Conservation (phyloP, 1,284 basidiomycete genomes). For the Leccinum pachyderme region DNA sequence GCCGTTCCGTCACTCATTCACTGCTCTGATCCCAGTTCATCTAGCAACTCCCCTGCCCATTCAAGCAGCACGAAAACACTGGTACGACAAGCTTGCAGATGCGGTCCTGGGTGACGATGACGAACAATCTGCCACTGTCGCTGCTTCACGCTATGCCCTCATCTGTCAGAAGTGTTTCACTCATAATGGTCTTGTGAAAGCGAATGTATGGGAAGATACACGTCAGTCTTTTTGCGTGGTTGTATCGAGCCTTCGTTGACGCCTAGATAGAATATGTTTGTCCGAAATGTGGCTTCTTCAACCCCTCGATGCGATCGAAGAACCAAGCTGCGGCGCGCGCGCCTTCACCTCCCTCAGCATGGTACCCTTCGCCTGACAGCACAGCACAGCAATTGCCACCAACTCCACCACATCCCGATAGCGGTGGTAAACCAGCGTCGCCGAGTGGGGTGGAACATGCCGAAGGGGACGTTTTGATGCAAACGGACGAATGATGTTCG, state of each 20-base stretch:
- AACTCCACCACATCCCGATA: not conserved
- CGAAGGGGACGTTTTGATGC: slow-evolving; percentile 7
- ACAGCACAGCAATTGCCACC: slow-evolving; percentile 6
- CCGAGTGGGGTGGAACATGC: not conserved
- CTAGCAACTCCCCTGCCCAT: slow-evolving; percentile 40
- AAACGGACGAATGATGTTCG: not conserved
- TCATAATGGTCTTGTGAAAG: slow-evolving; percentile 93
- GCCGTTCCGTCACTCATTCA: not conserved
- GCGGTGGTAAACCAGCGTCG: slow-evolving; percentile 1
- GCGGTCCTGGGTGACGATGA: slow-evolving; percentile 85
- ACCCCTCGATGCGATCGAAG: slow-evolving; percentile 51
- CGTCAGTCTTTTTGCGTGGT: slow-evolving; percentile 57
- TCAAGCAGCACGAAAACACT: slow-evolving; percentile 70
- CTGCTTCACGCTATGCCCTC: slow-evolving; percentile 79
- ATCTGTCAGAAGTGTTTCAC: slow-evolving; percentile 92
- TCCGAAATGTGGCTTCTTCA: slow-evolving; percentile 74
- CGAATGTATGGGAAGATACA: slow-evolving; percentile 85
- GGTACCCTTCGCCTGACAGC: slow-evolving; percentile 10
- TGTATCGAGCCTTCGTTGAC: slow-evolving; percentile 3
- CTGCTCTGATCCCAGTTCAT: slow-evolving; percentile 10
- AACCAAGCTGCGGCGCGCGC: slow-evolving; percentile 24
- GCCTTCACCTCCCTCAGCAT: slow-evolving; percentile 27
- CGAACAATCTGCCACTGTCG: slow-evolving; percentile 41
- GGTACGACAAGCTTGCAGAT: slow-evolving; percentile 89
- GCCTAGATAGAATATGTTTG: slow-evolving; percentile 64